These are phyloP conservation scores for Talaromyces sp. DNA, from an alignment of 2,329 filamentous ascomycete genomes.

Conservation along the genomic window DNA sequence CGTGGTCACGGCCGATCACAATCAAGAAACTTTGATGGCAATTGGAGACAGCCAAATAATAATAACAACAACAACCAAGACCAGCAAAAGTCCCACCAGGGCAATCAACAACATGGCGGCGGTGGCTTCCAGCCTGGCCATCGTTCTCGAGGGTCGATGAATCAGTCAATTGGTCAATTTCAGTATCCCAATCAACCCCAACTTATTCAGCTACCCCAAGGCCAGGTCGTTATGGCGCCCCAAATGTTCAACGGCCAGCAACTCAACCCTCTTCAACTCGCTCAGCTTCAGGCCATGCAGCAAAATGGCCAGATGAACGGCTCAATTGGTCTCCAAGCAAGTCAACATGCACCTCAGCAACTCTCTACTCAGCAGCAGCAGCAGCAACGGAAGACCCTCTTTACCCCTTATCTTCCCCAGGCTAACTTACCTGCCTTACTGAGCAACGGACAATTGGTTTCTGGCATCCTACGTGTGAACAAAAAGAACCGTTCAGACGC, in stretches of 20 bases:
- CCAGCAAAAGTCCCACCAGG: constrained; percentile 52
- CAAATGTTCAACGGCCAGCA: constrained; percentile 82
- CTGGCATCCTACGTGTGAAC: constrained; percentile 94
- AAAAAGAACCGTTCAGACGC: constrained; percentile 99
- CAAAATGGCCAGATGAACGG: constrained; percentile 82
- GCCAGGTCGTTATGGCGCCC: constrained; percentile 77
- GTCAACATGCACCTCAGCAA: constrained; percentile 67
- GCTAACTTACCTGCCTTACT: constrained; percentile 87
- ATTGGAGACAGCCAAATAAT: constrained; percentile 80
- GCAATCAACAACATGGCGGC: constrained; percentile 66
- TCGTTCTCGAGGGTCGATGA: constrained; percentile 77
- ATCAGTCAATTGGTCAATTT: constrained; percentile 81
- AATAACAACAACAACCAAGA: constrained; percentile 44
- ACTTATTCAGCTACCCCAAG: constrained; percentile 76
- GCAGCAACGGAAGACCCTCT: constrained; percentile 95
- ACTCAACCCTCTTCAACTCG: constrained; percentile 80
- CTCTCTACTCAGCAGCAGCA: constrained; percentile 59
- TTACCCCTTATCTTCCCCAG: constrained; percentile 95
- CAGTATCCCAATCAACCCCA: constrained; percentile 86
- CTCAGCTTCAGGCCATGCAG: constrained; percentile 87
- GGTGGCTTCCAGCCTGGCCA: constrained; percentile 87
- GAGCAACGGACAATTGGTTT: constrained; percentile 87
- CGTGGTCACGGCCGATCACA: constrained; percentile 76
- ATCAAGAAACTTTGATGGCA: constrained; percentile 94
- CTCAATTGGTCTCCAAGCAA: constrained; percentile 64